Evolutionary conservation across 805 yeast species (phyloP), one percentile per base, ranked within the genome.

Genomic region (Metschnikowia dekortorum): DNA sequence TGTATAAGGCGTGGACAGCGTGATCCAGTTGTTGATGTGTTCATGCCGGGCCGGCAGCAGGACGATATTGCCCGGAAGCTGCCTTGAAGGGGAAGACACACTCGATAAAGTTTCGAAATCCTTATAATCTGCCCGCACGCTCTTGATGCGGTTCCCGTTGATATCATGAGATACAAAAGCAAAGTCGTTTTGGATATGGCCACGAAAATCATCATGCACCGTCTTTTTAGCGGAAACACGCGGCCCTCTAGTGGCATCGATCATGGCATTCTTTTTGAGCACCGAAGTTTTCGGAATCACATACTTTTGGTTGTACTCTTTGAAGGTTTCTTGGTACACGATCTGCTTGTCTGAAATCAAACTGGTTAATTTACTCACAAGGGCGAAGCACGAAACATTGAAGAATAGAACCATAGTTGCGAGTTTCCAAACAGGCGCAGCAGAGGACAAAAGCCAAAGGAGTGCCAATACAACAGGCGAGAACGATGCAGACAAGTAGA

Each of bases 251-350:
- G 84, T 79, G 2, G 86, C 83, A 64, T 82, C 87, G 6, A 85
- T 72, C 22, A 78, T 71, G 6, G 78, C 89, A 56, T 87, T 89
- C 56, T 82, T 79, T 43, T 74, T 73, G 43, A 70, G 64, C 9
- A 74, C 73, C 8, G 81, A 71, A 2, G 79, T 66, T 46, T 76
- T 75, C 2, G 89, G 90, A 34, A 75, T 75, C 14, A 85, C 84
- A 53, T 74, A 80, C 61, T 87, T 86, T 31, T 74, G 65, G 56
- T 83, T 77, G 58, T 82, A 82, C 58, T 87, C 94, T 35, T 75
- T 76, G 52, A 83, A 69, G 53, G 80, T 78, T 59, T 85, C 89
- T 52, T 77, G 79, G 50, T 75, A 75, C 4, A 87, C 61, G 8
- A 85, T 69, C 48, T 79, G 81, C 54, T 82, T 84, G 64, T 87